Conservation (phyloP, 1,139 yeast genomes). For the Taphrina confusa region DNA sequence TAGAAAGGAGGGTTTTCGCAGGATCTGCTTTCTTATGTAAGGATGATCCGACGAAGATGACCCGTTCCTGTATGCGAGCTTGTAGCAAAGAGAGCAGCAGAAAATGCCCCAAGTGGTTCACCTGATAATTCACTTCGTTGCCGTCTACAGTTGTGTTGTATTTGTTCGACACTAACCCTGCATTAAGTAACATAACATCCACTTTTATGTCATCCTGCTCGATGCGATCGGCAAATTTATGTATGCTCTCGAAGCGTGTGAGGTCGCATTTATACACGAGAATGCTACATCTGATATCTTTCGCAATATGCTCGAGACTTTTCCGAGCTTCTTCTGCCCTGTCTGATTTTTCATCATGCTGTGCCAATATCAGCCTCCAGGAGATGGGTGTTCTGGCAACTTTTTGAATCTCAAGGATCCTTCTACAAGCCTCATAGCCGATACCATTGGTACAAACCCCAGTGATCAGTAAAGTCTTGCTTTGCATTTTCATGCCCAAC, state of each 20-base stretch:
- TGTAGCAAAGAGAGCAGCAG: conserved; percentile 14
- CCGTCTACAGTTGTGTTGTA: conserved; percentile 13
- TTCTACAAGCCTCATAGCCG: conserved; percentile 16
- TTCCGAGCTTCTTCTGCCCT: conserved; percentile 3
- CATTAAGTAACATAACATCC: conserved; percentile 28
- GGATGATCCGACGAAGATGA: conserved; percentile 27
- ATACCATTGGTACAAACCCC: conserved; percentile 21
- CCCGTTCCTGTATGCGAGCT: conserved; percentile 7
- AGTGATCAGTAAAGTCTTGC: conserved; percentile 14
- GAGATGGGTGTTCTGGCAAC: conserved; percentile 14
- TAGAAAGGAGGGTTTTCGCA: background rate
- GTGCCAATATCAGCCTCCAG: conserved; percentile 30
- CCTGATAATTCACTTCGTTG: conserved; percentile 3
- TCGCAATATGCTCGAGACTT: background rate
- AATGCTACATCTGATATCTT: background rate
- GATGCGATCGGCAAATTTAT: conserved; percentile 3
- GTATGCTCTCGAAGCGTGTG: conserved; percentile 23
- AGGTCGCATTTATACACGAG: conserved; percentile 12
- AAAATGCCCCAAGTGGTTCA: conserved; percentile 32
- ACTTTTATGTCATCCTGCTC: background rate
- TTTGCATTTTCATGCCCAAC: too few species aligned
- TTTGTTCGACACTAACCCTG: conserved; percentile 5
- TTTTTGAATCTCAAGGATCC: conserved; percentile 10
- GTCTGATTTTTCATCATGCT: conserved; percentile 22
- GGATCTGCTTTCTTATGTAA: conserved; percentile 25